Percentiles rank a stretch among this genome's conserved stretches.
Evolutionary conservation across 1,139 yeast species (phyloP).

Genomic region (Suhomyces bokatorum): DNA sequence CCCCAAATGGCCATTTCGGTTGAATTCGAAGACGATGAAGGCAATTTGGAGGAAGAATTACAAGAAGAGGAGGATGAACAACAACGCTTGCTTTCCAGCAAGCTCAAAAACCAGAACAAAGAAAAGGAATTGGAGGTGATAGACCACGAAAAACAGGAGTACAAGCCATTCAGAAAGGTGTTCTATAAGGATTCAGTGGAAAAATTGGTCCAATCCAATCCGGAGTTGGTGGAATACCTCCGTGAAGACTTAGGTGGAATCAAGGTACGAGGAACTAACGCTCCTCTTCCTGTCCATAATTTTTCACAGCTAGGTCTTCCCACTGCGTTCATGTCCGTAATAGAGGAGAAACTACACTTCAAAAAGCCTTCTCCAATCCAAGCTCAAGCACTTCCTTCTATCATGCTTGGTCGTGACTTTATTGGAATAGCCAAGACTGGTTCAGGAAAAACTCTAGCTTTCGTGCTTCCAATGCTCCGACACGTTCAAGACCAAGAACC

Average conservation of each 20-base stretch:
- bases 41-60: constrained; percentile 18
- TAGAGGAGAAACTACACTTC: constrained; percentile 32
- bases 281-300: constrained; percentile 66
- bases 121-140: constrained; percentile 35
- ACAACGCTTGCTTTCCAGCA: constrained; percentile 26
- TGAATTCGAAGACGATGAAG: constrained; percentile 1
- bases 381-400: constrained; percentile 86
- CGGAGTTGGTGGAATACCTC: constrained; percentile 55
- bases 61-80: constrained; percentile 25
- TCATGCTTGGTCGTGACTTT: constrained; percentile 87
- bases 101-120: constrained; percentile 34
- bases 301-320: constrained; percentile 62
- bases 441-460: constrained; percentile 92
- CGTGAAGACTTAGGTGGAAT: constrained; percentile 63
- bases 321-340: not conserved
- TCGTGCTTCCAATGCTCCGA: constrained; percentile 77
- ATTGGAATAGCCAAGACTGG: constrained; percentile 97
- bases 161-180: constrained; percentile 57
- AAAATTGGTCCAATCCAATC: constrained; percentile 38
- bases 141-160: constrained; percentile 49
- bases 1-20: not conserved
- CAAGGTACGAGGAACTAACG: constrained; percentile 55
- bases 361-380: constrained; percentile 83
- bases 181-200: constrained; percentile 71
- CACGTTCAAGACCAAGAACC: constrained; percentile 76